Evolutionary conservation across 805 yeast genomes (phyloP).

Genomic region (Scheffersomyces stipitis): DNA sequence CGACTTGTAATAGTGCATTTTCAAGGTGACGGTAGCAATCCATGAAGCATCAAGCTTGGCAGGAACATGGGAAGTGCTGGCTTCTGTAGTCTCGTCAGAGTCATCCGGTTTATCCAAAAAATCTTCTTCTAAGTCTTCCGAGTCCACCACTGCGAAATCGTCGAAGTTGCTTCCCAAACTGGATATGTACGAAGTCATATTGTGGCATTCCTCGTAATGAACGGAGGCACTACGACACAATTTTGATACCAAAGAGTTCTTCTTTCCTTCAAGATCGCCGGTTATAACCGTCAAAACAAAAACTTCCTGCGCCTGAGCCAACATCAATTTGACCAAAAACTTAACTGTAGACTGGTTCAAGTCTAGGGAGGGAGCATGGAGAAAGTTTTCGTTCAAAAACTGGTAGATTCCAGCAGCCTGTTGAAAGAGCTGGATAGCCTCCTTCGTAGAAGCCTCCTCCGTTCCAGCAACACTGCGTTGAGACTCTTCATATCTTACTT

Average conservation of each 20-base stretch:
- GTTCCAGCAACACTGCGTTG: slow-evolving; percentile 9
- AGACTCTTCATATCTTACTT: slow-evolving; percentile 26
- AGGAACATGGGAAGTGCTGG: slow-evolving; percentile 12
- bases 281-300: slow-evolving; percentile 64
- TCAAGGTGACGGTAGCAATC: slow-evolving; percentile 50
- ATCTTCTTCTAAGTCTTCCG: slow-evolving; percentile 30
- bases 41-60: slow-evolving; percentile 46
- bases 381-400: slow-evolving; percentile 73
- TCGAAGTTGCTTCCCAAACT: slow-evolving; percentile 10
- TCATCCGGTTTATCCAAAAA: slow-evolving; percentile 15
- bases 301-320: slow-evolving; percentile 89
- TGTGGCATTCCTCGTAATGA: slow-evolving; percentile 53
- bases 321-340: slow-evolving; percentile 62
- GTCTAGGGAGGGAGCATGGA: slow-evolving; percentile 87
- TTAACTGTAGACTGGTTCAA: slow-evolving; percentile 65
- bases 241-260: slow-evolving; percentile 72
- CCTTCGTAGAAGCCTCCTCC: slow-evolving; percentile 42
- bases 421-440: slow-evolving; percentile 61
- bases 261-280: slow-evolving; percentile 48
- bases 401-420: slow-evolving; percentile 77
- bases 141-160: slow-evolving; percentile 19
- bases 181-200: slow-evolving; percentile 32
- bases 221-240: slow-evolving; percentile 63
- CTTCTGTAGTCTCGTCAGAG: slow-evolving; percentile 7
- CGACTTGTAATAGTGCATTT: slow-evolving; percentile 55